Conservation (phyloP, 768 basidiomycete genomes). For the Neoboletus brunneissimus region DNA sequence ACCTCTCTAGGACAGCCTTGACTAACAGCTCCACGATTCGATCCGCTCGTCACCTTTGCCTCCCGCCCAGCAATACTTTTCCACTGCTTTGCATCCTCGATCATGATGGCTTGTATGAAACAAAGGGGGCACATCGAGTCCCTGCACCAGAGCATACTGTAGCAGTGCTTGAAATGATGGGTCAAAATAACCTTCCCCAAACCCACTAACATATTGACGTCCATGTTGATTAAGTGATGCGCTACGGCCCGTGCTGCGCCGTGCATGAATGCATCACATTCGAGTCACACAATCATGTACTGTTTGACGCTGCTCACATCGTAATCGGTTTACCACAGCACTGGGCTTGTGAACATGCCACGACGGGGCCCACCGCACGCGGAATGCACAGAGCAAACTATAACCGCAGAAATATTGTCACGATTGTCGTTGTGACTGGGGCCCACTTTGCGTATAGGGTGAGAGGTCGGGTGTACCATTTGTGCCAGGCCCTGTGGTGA, state of each 20-base stretch:
- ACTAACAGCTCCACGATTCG: neutral
- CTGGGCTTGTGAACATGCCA: too few species aligned
- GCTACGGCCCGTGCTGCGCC: too few species aligned
- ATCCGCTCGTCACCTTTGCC: neutral
- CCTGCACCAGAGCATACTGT: neutral
- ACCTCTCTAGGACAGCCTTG: neutral
- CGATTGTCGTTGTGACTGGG: neutral
- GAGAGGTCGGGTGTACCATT: neutral
- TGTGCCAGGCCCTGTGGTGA: neutral
- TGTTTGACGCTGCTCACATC: too few species aligned
- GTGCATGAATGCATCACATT: too few species aligned
- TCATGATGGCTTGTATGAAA: neutral
- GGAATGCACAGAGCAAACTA: constrained; percentile 55
- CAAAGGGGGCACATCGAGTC: neutral
- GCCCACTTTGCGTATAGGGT: neutral
- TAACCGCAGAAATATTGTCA: constrained; percentile 11
- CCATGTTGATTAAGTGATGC: neutral
- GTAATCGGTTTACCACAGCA: too few species aligned
- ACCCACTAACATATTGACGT: neutral
- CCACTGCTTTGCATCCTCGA: neutral
- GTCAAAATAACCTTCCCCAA: too few species aligned
- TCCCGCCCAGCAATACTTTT: neutral
- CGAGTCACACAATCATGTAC: too few species aligned
- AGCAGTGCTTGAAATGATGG: neutral
- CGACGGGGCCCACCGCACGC: constrained; percentile 51